Conservation (phyloP, 305 asterid species). For the Solanum aculeatissimum region DNA sequence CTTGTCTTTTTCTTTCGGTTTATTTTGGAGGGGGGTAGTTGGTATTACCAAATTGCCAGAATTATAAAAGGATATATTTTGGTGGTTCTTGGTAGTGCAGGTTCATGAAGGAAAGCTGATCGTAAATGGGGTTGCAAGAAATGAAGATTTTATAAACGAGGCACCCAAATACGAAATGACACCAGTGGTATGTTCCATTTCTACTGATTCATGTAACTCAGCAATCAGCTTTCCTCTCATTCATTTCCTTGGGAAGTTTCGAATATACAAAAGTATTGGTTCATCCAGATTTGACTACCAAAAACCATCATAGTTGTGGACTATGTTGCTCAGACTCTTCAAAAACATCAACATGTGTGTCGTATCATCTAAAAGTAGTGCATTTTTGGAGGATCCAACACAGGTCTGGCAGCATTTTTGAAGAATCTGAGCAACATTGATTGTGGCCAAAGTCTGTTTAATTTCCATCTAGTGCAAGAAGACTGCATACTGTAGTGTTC, state of each 20-base stretch:
- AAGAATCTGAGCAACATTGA: background rate
- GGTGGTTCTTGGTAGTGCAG: slow-evolving; percentile 27
- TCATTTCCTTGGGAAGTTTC: background rate
- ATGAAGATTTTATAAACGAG: slow-evolving; percentile 69
- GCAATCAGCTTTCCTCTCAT: background rate
- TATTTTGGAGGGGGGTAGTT: background rate
- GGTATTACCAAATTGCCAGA: background rate
- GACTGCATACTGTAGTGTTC: background rate
- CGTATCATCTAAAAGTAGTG: background rate
- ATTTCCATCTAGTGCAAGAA: background rate
- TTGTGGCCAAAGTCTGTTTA: background rate
- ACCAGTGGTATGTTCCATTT: slow-evolving; percentile 45
- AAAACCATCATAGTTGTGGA: background rate
- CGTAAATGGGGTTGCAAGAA: slow-evolving; percentile 72
- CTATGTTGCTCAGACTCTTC: background rate
- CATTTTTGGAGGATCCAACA: background rate
- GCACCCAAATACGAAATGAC: slow-evolving; percentile 88
- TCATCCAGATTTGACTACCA: background rate
- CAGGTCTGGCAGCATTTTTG: no score
- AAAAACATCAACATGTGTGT: background rate
- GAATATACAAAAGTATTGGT: background rate
- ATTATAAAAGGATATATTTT: background rate
- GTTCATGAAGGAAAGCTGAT: slow-evolving; percentile 89
- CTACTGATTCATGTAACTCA: background rate
- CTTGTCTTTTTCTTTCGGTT: background rate